Percentiles rank a stretch among this genome's conserved stretches.
Evolutionary conservation across 768 basidiomycete genomes (phyloP).

Genomic region (Coprinellus micaceus): DNA sequence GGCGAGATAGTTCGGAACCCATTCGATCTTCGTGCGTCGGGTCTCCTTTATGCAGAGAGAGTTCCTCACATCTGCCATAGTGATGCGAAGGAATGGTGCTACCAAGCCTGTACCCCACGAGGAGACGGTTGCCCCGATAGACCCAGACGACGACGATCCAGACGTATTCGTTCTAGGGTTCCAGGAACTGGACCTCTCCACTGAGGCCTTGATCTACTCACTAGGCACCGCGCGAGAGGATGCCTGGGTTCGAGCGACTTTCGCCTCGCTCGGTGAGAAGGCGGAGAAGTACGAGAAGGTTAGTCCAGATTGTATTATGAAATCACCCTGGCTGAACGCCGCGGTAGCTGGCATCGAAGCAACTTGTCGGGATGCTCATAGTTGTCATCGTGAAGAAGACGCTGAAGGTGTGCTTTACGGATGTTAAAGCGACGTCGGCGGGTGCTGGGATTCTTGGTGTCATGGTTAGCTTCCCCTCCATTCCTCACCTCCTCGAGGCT

Average conservation of each 20-base stretch:
- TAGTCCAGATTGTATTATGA: background rate
- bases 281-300: conserved; percentile 66
- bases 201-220: conserved; percentile 74
- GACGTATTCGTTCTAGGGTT: conserved; percentile 76
- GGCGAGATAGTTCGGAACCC: conserved; percentile 23
- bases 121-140: conserved; percentile 16
- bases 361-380: conserved; percentile 83
- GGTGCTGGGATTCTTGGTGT: conserved; percentile 76
- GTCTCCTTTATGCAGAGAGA: too few species aligned
- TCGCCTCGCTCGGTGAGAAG: conserved; percentile 70
- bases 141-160: conserved; percentile 34
- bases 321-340: background rate
- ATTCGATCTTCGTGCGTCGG: conserved; percentile 20
- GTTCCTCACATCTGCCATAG: background rate
- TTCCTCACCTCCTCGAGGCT: background rate
- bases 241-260: conserved; percentile 63
- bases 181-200: conserved; percentile 76
- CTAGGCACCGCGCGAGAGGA: conserved; percentile 62
- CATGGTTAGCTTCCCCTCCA: conserved; percentile 47
- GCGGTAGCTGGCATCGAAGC: conserved; percentile 62
- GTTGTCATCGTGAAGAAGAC: conserved; percentile 60
- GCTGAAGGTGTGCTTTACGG: conserved; percentile 47
- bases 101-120: background rate
- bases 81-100: background rate
- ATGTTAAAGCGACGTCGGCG: conserved; percentile 48